These are phyloP conservation scores for Mortierella sp. DNA, from an alignment of 371 early-diverging fungal genomes.

Conservation along the genomic window DNA sequence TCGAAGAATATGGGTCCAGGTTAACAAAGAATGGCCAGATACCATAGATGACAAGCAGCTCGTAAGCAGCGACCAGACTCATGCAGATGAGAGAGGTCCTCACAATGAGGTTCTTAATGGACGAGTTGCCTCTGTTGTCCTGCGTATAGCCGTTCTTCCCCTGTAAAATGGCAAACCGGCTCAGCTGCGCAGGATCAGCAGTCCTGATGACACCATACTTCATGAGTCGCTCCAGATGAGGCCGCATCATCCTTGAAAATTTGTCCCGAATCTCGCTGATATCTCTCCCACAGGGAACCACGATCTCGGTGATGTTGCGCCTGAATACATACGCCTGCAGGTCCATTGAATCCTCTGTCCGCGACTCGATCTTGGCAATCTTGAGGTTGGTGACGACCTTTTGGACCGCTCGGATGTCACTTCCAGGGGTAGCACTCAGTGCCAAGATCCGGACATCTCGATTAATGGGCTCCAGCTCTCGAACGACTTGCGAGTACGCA, in stretches of 20 bases:
- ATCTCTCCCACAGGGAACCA: slow-evolving; percentile 74
- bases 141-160: slow-evolving; percentile 61
- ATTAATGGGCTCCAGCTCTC: slow-evolving; percentile 65
- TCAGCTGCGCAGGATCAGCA: slow-evolving; percentile 59
- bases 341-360: slow-evolving; percentile 94
- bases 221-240: slow-evolving; percentile 63
- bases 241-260: slow-evolving; percentile 58
- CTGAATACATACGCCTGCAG: slow-evolving; percentile 81
- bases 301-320: slow-evolving; percentile 72
- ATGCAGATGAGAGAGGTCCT: slow-evolving; percentile 22
- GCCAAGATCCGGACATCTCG: slow-evolving; percentile 85
- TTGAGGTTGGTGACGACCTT: slow-evolving; percentile 80
- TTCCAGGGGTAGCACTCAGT: slow-evolving; percentile 93
- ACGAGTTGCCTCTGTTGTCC: slow-evolving; percentile 20
- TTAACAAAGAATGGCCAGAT: slow-evolving; percentile 69
- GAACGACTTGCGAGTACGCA: slow-evolving; percentile 84
- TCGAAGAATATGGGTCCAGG: slow-evolving; percentile 53
- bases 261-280: slow-evolving; percentile 64
- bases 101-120: slow-evolving; percentile 51
- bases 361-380: slow-evolving; percentile 84
- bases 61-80: slow-evolving; percentile 66
- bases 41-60: slow-evolving; percentile 73
- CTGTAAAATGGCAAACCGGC: slow-evolving; percentile 63
- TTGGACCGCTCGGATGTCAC: slow-evolving; percentile 82
- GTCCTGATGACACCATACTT: slow-evolving; percentile 58